Conservation (phyloP, 2,329 filamentous ascomycete species). For the Hirsutella rhossiliensis region DNA sequence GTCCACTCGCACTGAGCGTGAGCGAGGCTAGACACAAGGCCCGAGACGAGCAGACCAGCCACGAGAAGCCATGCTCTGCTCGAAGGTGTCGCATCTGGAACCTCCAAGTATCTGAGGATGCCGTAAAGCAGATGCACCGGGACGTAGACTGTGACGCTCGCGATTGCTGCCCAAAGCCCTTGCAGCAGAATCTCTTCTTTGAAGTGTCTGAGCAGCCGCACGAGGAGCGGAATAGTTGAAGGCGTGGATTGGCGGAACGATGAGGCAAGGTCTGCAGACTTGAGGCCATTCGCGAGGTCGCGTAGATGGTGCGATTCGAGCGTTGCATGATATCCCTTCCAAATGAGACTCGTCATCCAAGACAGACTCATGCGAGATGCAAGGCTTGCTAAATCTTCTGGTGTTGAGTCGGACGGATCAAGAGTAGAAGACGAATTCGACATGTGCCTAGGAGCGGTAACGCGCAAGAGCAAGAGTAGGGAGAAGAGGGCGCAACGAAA, state of each 20-base stretch:
- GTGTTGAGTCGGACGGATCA: background rate
- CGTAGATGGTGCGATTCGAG: background rate
- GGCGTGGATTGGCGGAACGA: background rate
- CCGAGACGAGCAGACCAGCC: background rate
- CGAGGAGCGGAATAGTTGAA: background rate
- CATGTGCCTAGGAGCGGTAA: background rate
- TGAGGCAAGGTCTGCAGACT: background rate
- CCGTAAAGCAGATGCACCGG: background rate
- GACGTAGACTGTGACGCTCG: background rate
- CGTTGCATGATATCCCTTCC: background rate
- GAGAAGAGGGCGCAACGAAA: background rate
- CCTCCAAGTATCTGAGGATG: background rate
- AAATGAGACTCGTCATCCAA: background rate
- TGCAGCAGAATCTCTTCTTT: background rate
- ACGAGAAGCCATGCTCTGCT: background rate
- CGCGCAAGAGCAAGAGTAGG: background rate
- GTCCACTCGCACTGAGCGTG: conserved; percentile 1
- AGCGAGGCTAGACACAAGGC: background rate
- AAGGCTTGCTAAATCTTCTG: background rate
- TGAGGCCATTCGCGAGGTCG: background rate
- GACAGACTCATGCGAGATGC: background rate
- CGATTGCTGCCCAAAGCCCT: background rate
- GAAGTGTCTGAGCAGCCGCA: background rate
- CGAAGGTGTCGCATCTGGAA: background rate
- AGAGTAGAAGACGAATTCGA: background rate